Evolutionary conservation across 1,284 basidiomycete species (phyloP).

Genomic region (Rhodotorula sp.): DNA sequence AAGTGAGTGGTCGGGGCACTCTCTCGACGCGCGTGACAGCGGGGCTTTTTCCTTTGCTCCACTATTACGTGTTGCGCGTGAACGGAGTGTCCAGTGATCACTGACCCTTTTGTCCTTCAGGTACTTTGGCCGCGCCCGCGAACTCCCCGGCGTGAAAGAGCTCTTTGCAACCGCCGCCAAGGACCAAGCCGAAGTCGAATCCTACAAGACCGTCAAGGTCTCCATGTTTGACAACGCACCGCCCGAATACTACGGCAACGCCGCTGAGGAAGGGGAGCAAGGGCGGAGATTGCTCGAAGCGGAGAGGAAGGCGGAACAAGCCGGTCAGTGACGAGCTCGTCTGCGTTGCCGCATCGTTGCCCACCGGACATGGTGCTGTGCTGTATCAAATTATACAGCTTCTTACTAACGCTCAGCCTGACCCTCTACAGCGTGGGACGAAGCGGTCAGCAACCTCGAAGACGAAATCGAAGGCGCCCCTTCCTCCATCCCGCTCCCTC

Average conservation of each 20-base stretch:
- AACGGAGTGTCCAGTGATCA: too few relatives aligned
- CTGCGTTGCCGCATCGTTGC: too few relatives aligned
- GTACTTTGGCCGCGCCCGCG: constrained; percentile 96
- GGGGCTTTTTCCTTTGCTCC: too few relatives aligned
- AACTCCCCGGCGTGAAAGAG: constrained; percentile 92
- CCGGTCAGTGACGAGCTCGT: constrained; percentile 55
- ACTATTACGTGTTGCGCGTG: too few relatives aligned
- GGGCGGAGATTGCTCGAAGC: constrained; percentile 68
- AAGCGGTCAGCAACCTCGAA: constrained; percentile 37
- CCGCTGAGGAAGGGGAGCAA: constrained; percentile 74
- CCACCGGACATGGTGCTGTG: background rate
- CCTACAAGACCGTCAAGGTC: constrained; percentile 65
- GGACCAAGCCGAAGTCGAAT: constrained; percentile 81
- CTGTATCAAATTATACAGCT: background rate
- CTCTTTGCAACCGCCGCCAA: constrained; percentile 74
- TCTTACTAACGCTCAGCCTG: background rate
- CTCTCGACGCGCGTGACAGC: too few relatives aligned
- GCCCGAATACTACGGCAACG: constrained; percentile 85
- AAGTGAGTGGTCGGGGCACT: constrained; percentile 62
- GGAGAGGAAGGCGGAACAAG: constrained; percentile 62
- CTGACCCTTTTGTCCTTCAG: constrained; percentile 52
- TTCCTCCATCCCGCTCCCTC: constrained; percentile 40
- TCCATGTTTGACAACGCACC: constrained; percentile 74
- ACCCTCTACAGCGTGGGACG: constrained; percentile 32
- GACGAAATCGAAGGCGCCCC: constrained; percentile 34